These are phyloP conservation scores for Ambrosiella beaveri DNA, from an alignment of 2,329 filamentous ascomycete species.

Conservation along the genomic window DNA sequence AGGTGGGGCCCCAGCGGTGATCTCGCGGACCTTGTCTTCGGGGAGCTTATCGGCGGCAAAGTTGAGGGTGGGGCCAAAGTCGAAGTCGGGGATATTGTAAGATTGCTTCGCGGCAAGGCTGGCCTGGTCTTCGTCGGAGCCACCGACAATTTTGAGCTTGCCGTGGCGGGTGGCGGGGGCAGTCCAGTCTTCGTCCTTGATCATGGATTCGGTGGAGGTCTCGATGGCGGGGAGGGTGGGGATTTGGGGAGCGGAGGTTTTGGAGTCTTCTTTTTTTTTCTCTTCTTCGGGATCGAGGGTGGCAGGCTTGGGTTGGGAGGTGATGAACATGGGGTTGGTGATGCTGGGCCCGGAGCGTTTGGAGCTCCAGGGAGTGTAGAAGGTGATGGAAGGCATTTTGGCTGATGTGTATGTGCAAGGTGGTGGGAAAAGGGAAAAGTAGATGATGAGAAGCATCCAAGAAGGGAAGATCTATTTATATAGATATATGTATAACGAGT, in stretches of 20 bases:
- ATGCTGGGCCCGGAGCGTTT: conserved; percentile 10
- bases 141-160: conserved; percentile 61
- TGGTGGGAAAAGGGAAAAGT: neutral
- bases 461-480: neutral
- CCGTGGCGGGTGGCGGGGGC: conserved; percentile 25
- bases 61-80: conserved; percentile 74
- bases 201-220: conserved; percentile 2
- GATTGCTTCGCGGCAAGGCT: conserved; percentile 15
- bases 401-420: neutral
- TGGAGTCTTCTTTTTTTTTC: neutral
- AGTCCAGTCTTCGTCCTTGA: conserved; percentile 21
- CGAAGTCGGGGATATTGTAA: conserved; percentile 51
- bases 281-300: neutral
- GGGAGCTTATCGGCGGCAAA: conserved; percentile 25
- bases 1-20: neutral
- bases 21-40: conserved; percentile 9
- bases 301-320: conserved; percentile 1
- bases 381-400: conserved; percentile 7
- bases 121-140: conserved; percentile 18
- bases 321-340: conserved; percentile 8
- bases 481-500: neutral
- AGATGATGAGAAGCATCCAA: neutral
- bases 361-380: conserved; percentile 8
- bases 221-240: conserved; percentile 5
- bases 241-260: conserved; percentile 1